Conservation (phyloP, 129 eudicot genomes). For the Arctium lappa region DNA sequence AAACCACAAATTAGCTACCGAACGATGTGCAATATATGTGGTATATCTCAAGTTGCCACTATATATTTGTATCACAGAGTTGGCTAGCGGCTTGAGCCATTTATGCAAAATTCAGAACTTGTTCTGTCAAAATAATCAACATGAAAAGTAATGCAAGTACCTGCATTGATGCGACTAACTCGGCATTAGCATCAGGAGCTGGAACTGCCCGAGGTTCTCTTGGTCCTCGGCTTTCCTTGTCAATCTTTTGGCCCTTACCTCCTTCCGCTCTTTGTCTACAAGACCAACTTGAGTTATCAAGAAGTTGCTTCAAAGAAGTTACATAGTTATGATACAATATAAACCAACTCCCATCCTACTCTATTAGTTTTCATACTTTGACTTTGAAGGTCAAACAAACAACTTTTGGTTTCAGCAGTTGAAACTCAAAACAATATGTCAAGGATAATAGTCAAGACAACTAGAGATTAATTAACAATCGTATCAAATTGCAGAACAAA, state of each 20-base stretch:
- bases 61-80: neutral
- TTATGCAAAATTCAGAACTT: neutral
- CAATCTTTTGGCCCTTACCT: conserved; percentile 38
- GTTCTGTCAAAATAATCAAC: neutral
- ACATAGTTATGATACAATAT: neutral
- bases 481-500: neutral
- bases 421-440: neutral
- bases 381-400: neutral
- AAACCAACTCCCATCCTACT: neutral
- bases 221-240: conserved; percentile 39
- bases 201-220: conserved; percentile 48
- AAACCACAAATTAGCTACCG: neutral
- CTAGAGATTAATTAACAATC: neutral
- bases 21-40: neutral
- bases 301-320: neutral
- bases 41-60: neutral
- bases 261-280: conserved; percentile 59
- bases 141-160: conserved; percentile 21
- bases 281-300: conserved; percentile 7
- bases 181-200: conserved; percentile 65
- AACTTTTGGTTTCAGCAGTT: neutral
- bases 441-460: neutral
- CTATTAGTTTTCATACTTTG: neutral
- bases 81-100: neutral
- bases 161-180: conserved; percentile 54